These are phyloP conservation scores for Dendrobium catenatum DNA, from an alignment of 106 monocot genomes.

Conservation along the genomic window DNA sequence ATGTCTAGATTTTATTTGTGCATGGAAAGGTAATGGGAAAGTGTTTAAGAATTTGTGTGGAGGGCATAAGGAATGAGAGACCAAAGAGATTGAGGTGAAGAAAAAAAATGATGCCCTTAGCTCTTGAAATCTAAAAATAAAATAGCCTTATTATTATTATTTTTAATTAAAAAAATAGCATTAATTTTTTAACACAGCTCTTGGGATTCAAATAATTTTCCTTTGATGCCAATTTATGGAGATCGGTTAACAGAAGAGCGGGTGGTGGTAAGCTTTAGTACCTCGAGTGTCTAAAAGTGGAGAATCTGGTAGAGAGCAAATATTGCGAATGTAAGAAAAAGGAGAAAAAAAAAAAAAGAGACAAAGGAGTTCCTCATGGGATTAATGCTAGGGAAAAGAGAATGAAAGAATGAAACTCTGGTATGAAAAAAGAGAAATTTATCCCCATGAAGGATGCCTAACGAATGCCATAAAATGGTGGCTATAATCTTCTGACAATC, in stretches of 20 bases:
- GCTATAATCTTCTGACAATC: not conserved
- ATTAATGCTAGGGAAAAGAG: too few relatives aligned
- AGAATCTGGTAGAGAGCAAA: too few relatives aligned
- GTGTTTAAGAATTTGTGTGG: not conserved
- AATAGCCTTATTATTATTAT: too few relatives aligned
- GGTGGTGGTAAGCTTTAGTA: too few relatives aligned
- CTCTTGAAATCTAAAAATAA: not conserved
- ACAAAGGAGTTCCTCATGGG: too few relatives aligned
- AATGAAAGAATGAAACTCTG: not conserved
- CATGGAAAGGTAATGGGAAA: not conserved
- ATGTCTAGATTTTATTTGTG: not conserved
- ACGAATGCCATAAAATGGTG: not conserved
- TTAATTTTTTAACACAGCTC: not conserved
- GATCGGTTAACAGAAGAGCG: too few relatives aligned
- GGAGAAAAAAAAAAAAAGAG: too few relatives aligned
- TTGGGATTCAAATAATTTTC: not conserved
- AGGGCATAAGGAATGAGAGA: not conserved
- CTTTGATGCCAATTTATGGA: not conserved
- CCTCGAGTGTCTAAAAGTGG: too few relatives aligned
- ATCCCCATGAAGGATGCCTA: not conserved
- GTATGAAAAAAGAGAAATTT: not conserved
- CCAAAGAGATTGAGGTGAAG: not conserved
- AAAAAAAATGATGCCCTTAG: not conserved
- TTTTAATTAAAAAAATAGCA: not conserved
- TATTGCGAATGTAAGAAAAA: too few relatives aligned